These are phyloP conservation scores for Macaranga tanarius DNA, from an alignment of 441 rosid genomes.

Conservation along the genomic window DNA sequence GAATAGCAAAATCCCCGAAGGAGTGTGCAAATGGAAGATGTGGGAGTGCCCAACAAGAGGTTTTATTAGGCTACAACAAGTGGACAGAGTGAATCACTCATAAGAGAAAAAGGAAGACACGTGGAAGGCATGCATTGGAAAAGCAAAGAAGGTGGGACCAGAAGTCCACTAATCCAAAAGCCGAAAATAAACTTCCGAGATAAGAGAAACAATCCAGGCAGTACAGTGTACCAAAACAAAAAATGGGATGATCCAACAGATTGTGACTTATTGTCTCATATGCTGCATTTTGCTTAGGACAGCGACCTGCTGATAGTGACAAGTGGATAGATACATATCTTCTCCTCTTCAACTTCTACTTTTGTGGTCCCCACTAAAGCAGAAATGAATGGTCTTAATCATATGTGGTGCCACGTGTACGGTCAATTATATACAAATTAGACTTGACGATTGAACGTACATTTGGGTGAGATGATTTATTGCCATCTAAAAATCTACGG, in stretches of 20 bases:
- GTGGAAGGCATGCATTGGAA: conserved; percentile 5
- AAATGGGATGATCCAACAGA: conserved; percentile 22
- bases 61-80: neutral
- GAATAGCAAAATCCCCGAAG: neutral
- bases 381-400: conserved; percentile 29
- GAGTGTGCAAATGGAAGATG: neutral
- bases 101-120: neutral
- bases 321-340: conserved; percentile 11
- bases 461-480: neutral
- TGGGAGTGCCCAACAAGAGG: conserved; percentile 1
- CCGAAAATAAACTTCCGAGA: neutral
- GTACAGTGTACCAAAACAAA: neutral
- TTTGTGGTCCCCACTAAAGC: conserved; percentile 21
- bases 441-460: conserved; percentile 3
- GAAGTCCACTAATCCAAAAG: neutral
- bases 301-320: conserved; percentile 32
- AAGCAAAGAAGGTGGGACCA: conserved; percentile 14
- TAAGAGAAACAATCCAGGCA: neutral
- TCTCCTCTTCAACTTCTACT: neutral
- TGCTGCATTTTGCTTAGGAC: conserved; percentile 31
- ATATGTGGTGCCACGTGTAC: conserved; percentile 35
- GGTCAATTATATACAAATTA: conserved; percentile 6
- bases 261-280: conserved; percentile 41
- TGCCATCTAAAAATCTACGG: neutral
- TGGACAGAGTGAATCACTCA: neutral